Conservation (phyloP, 2,329 filamentous ascomycete genomes). For the Colletotrichum eremochloae region DNA sequence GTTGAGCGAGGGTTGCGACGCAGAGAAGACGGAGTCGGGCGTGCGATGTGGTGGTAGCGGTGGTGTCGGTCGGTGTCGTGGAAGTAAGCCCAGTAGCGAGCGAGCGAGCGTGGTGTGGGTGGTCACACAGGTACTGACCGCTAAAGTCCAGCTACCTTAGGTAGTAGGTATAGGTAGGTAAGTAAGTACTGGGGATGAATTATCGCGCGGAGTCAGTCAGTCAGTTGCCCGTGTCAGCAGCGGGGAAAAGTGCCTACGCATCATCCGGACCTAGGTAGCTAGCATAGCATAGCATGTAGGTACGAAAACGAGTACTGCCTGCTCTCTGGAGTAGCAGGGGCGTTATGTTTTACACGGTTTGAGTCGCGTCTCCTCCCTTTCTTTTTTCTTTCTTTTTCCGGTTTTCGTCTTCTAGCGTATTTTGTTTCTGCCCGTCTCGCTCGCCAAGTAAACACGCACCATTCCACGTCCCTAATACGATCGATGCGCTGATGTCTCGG, state of each 20-base stretch:
- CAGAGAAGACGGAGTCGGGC: slow-evolving; percentile 10
- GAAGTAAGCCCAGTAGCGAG: background rate
- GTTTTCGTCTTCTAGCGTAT: background rate
- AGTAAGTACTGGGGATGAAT: no score
- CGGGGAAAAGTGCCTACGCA: no score
- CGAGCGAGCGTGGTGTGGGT: background rate
- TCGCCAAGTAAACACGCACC: background rate
- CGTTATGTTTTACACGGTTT: slow-evolving; percentile 37
- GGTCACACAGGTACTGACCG: slow-evolving; percentile 8
- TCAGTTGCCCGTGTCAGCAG: background rate
- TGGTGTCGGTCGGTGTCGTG: background rate
- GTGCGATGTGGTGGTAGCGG: slow-evolving; percentile 19
- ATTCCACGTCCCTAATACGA: background rate
- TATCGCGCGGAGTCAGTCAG: background rate
- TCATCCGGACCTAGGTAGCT: no score
- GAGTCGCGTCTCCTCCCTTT: slow-evolving; percentile 21
- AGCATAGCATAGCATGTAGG: no score
- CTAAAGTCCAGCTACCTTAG: background rate
- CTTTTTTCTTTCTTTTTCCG: background rate
- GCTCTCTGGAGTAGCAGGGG: slow-evolving; percentile 8
- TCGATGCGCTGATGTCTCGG: slow-evolving; percentile 13
- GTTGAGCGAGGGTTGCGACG: slow-evolving; percentile 44
- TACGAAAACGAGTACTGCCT: background rate
- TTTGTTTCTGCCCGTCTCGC: background rate
- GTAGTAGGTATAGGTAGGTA: no score